Conservation (phyloP, 2,329 filamentous ascomycete species). For the Coniella lustricola region DNA sequence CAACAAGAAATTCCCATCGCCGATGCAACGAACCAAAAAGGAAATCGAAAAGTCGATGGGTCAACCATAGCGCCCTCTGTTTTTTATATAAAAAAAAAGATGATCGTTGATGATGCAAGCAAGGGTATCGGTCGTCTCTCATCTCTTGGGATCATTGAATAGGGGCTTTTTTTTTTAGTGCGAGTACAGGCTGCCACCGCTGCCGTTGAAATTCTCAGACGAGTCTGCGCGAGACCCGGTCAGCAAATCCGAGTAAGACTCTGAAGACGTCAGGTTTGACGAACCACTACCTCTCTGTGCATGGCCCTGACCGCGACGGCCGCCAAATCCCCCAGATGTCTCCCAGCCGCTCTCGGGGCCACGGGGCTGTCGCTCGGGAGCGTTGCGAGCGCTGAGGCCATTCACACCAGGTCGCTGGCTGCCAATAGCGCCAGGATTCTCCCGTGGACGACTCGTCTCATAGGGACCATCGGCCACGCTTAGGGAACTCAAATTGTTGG, state of each 20-base stretch:
- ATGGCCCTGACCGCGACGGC: conserved; percentile 52
- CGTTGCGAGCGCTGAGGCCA: conserved; percentile 34
- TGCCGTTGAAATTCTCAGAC: conserved; percentile 16
- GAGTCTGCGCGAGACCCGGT: conserved; percentile 17
- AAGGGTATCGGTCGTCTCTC: conserved; percentile 3
- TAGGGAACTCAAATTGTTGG: conserved; percentile 43
- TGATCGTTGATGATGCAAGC: conserved; percentile 7
- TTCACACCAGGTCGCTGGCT: conserved; percentile 54
- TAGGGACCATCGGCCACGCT: conserved; percentile 40
- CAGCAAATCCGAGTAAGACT: conserved; percentile 16
- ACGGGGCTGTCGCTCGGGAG: conserved; percentile 56
- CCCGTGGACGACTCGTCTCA: conserved; percentile 39
- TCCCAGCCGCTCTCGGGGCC: conserved; percentile 55
- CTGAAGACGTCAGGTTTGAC: conserved; percentile 14
- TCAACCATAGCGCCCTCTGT: conserved; percentile 2
- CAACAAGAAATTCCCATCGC: conserved; percentile 3
- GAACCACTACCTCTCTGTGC: conserved; percentile 54
- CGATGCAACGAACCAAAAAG: no score
- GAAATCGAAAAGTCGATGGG: no score
- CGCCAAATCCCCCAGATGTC: conserved; percentile 43
- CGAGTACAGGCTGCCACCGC: conserved; percentile 14
- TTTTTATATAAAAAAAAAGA: conserved; percentile 6
- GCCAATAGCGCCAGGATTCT: conserved; percentile 55
- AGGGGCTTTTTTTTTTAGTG: conserved; percentile 9
- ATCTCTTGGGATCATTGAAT: conserved; percentile 3